A percentile compares a stretch with the other conserved stretches of the same genome.
Evolutionary conservation across 306 rosid species (phyloP).

Genomic region (Citrullus mucosospermus): DNA sequence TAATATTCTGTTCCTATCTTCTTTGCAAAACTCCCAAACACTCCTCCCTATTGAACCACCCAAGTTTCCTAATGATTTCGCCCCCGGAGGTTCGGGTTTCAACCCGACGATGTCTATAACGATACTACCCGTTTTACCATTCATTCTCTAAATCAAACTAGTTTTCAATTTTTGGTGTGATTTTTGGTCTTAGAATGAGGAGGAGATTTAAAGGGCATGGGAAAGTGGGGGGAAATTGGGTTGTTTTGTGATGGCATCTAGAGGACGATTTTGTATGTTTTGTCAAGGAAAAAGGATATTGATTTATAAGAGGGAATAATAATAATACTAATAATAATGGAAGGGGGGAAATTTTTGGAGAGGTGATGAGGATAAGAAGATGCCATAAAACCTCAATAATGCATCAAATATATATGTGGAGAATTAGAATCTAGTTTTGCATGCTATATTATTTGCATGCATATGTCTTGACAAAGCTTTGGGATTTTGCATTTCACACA

Average conservation of each 20-base stretch:
- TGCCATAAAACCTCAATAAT: constrained; percentile 56
- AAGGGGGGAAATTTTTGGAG: constrained; percentile 10
- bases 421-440: constrained; percentile 45
- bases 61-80: neutral
- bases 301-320: constrained; percentile 14
- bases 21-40: constrained; percentile 36
- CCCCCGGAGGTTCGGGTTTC: neutral
- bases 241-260: constrained; percentile 18
- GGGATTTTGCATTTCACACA: constrained; percentile 9
- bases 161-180: neutral
- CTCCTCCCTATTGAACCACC: constrained; percentile 14
- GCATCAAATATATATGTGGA: constrained; percentile 14
- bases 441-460: constrained; percentile 4
- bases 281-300: constrained; percentile 14
- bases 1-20: constrained; percentile 38
- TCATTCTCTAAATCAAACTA: constrained; percentile 27
- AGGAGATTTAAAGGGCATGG: constrained; percentile 23
- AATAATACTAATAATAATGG: constrained; percentile 36
- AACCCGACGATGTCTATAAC: constrained; percentile 37
- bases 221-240: neutral
- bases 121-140: constrained; percentile 30
- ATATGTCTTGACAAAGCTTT: neutral
- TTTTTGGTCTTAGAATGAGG: neutral
- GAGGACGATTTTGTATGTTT: constrained; percentile 19
- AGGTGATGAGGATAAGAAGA: constrained; percentile 38